Percentiles rank a stretch among this genome's conserved stretches.
These are phyloP conservation scores for Solanum aculeatissimum DNA, from an alignment of 305 asterid species.

Conservation along the genomic window DNA sequence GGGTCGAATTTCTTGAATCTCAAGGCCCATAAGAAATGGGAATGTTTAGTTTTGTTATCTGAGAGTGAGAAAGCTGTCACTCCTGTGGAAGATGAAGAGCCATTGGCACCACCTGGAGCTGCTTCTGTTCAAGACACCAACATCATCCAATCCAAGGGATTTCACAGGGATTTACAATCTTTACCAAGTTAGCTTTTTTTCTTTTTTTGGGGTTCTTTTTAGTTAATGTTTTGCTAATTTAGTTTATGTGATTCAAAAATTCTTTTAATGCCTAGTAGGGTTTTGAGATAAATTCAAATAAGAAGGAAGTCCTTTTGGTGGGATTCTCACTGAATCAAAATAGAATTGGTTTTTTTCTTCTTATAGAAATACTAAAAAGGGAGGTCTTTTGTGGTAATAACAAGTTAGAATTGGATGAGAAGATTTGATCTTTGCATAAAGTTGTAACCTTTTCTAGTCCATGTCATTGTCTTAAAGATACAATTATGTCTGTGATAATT, in stretches of 20 bases:
- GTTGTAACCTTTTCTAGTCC: not conserved
- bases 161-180: constrained; percentile 40
- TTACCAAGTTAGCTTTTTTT: constrained; percentile 41
- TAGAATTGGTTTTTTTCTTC: not conserved
- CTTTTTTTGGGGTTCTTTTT: not conserved
- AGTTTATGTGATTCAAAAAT: not conserved
- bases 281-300: not conserved
- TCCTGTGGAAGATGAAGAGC: constrained; percentile 35
- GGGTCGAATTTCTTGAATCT: constrained; percentile 15
- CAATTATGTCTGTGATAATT: not conserved
- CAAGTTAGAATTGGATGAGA: not conserved
- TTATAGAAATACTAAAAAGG: not conserved
- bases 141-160: constrained; percentile 16
- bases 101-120: constrained; percentile 20
- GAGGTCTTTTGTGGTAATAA: not conserved
- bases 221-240: not conserved
- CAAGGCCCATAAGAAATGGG: constrained; percentile 26
- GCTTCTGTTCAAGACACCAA: constrained; percentile 7
- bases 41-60: constrained; percentile 7
- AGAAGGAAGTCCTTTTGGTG: not conserved
- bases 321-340: not conserved
- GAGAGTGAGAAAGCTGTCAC: constrained; percentile 27
- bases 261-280: not conserved
- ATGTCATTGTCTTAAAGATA: not conserved
- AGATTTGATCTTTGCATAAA: not conserved